Evolutionary conservation across 2,329 filamentous ascomycete genomes (phyloP).

Genomic region (Trichoderma asperellum): DNA sequence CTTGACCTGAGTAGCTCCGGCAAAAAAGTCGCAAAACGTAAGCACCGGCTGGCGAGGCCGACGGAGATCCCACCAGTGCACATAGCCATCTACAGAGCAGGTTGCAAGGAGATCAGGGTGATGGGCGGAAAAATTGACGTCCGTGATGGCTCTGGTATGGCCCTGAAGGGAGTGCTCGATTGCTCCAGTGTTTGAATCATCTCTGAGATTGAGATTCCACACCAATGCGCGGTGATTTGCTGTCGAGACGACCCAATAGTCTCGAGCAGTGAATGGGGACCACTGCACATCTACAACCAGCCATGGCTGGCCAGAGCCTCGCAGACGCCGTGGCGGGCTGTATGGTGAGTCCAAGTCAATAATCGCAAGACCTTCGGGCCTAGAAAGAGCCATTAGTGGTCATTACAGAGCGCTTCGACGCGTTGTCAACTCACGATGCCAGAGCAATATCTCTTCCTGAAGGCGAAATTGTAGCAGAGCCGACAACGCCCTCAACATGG

Average conservation of each 20-base stretch:
- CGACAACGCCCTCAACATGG: conserved; percentile 78
- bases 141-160: conserved; percentile 84
- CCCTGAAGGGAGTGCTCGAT: conserved; percentile 89
- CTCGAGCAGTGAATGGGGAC: conserved; percentile 87
- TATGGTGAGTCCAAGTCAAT: conserved; percentile 91
- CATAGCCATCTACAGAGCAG: conserved; percentile 89
- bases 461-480: conserved; percentile 90
- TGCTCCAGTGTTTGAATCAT: conserved; percentile 69
- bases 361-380: conserved; percentile 83
- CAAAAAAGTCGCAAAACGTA: conserved; percentile 90
- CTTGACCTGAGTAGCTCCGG: conserved; percentile 92
- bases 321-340: conserved; percentile 80
- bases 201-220: conserved; percentile 84
- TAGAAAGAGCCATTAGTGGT: conserved; percentile 37
- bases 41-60: conserved; percentile 72
- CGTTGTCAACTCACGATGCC: conserved; percentile 63
- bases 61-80: conserved; percentile 89
- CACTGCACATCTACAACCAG: conserved; percentile 95
- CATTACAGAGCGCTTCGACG: conserved; percentile 4
- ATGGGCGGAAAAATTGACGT: conserved; percentile 94
- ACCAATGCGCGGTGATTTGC: conserved; percentile 93
- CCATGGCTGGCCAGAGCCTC: conserved; percentile 86
- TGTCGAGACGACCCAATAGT: conserved; percentile 93
- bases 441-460: conserved; percentile 88
- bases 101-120: conserved; percentile 88